Conservation (phyloP, 106 monocot genomes). For the Acanthochlamys bracteata region DNA sequence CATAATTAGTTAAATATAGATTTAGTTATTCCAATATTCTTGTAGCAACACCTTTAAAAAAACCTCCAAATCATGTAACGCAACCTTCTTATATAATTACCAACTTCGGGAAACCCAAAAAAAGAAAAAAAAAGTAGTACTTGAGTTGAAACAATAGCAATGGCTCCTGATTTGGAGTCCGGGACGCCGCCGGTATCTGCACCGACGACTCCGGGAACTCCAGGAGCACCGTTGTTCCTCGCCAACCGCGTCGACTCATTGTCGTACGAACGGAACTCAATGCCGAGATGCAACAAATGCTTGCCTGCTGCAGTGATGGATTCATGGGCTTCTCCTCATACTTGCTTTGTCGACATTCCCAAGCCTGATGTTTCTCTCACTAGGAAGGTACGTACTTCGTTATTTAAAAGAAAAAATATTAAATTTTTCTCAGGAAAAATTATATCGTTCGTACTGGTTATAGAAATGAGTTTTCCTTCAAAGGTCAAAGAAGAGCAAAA, state of each 20-base stretch:
- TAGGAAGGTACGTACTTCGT: conserved; percentile 66
- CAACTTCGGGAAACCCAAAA: conserved; percentile 13
- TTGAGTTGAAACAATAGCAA: not conserved
- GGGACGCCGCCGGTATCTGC: conserved; percentile 34
- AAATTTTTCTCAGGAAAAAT: too few species aligned
- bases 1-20: not conserved
- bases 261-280: conserved; percentile 65
- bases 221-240: conserved; percentile 64
- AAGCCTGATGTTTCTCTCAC: conserved; percentile 71
- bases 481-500: too few species aligned
- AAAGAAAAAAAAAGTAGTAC: conserved; percentile 15
- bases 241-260: conserved; percentile 56
- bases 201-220: conserved; percentile 74
- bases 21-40: conserved; percentile 9
- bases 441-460: too few species aligned
- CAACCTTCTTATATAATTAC: not conserved
- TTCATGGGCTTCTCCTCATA: conserved; percentile 21
- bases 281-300: conserved; percentile 69
- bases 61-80: conserved; percentile 57
- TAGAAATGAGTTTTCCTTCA: too few species aligned
- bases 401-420: too few species aligned
- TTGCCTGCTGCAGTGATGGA: conserved; percentile 24
- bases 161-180: conserved; percentile 17
- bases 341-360: conserved; percentile 53
- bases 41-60: conserved; percentile 32